These are phyloP conservation scores for Ilex aquifolium DNA, from an alignment of 257 asterid species.

Conservation along the genomic window DNA sequence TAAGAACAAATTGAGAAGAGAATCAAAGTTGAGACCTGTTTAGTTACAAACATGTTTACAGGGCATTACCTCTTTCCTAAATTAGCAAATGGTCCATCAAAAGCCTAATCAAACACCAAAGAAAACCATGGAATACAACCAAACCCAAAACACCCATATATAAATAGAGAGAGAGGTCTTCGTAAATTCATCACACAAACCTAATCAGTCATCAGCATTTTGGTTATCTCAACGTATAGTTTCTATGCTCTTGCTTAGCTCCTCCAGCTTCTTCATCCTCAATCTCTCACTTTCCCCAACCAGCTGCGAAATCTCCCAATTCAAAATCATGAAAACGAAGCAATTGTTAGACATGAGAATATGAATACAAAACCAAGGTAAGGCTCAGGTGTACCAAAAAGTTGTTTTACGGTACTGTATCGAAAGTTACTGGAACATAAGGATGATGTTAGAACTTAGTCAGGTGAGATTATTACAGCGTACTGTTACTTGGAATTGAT, in stretches of 20 bases:
- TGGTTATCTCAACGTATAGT: constrained; percentile 39
- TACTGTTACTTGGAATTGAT: too few relatives aligned
- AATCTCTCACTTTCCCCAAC: constrained; percentile 80
- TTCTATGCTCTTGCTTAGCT: constrained; percentile 99
- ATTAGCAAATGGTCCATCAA: constrained; percentile 48
- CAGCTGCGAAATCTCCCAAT: constrained; percentile 45
- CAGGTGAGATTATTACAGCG: too few relatives aligned
- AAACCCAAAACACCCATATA: constrained; percentile 48
- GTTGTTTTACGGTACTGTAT: too few relatives aligned
- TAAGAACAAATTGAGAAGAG: constrained; percentile 10
- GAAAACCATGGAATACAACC: constrained; percentile 47
- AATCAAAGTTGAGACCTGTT: constrained; percentile 51
- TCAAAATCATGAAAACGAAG: neutral
- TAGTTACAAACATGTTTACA: constrained; percentile 78
- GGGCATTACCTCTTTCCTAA: constrained; percentile 46
- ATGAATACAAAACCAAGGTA: neutral
- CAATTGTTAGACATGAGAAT: neutral
- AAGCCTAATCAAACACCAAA: constrained; percentile 44
- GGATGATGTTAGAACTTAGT: too few relatives aligned
- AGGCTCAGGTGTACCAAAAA: too few relatives aligned
- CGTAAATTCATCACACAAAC: constrained; percentile 63
- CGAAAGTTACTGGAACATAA: too few relatives aligned
- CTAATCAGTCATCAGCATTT: constrained; percentile 39
- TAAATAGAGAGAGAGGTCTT: constrained; percentile 29
- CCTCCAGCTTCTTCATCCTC: constrained; percentile 97